Evolutionary conservation across 768 basidiomycete species (phyloP).

Genomic region (Boletus rufocinnamomeus): DNA sequence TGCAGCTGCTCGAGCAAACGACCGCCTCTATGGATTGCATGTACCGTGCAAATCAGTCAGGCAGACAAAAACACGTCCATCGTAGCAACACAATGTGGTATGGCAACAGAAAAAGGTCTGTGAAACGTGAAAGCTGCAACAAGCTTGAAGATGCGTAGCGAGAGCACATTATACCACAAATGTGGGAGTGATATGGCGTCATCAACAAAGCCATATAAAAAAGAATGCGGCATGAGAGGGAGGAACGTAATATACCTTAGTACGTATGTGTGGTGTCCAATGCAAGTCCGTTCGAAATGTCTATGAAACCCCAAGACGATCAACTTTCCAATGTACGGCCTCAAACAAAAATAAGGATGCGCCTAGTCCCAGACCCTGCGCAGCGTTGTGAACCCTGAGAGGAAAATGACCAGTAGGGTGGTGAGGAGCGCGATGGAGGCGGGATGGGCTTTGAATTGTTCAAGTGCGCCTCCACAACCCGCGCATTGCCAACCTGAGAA

Average conservation of each 20-base stretch:
- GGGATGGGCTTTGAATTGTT: constrained; percentile 34
- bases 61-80: constrained; percentile 4
- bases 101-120: constrained; percentile 8
- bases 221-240: constrained; percentile 23
- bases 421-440: constrained; percentile 37
- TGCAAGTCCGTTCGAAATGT: constrained; percentile 33
- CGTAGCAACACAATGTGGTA: constrained; percentile 3
- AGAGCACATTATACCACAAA: constrained; percentile 28
- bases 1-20: background rate
- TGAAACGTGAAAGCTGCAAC: constrained; percentile 4
- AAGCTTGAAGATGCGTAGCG: constrained; percentile 7
- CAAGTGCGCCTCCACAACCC: constrained; percentile 34
- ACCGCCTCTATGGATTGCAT: constrained; percentile 8
- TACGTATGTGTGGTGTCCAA: constrained; percentile 33
- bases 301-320: constrained; percentile 21
- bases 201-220: constrained; percentile 18
- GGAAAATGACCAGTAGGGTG: constrained; percentile 33
- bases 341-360: background rate
- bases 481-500: constrained; percentile 32
- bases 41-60: constrained; percentile 3
- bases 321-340: constrained; percentile 2
- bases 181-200: constrained; percentile 13
- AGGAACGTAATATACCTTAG: constrained; percentile 28
- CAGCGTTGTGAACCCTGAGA: constrained; percentile 38
- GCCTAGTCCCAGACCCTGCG: constrained; percentile 34